A percentile compares a stretch with the other conserved stretches of the same genome.
Evolutionary conservation across 805 yeast genomes (phyloP).

Genomic region (Wickerhamiella hasegawae): DNA sequence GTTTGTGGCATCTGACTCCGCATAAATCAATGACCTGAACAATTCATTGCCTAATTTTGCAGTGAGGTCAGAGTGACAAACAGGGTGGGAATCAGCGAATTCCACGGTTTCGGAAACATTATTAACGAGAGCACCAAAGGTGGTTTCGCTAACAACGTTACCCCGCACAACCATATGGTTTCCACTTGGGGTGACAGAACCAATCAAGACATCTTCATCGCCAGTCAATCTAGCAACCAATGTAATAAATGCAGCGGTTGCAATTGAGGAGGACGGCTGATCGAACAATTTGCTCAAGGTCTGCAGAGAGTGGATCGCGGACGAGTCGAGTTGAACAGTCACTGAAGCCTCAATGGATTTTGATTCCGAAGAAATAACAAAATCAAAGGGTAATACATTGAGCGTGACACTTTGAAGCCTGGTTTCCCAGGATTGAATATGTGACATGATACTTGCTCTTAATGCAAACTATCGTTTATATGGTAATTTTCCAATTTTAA

Average conservation of each 20-base stretch:
- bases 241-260: conserved; percentile 51
- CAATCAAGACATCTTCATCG: conserved; percentile 83
- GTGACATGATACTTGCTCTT: too few species aligned
- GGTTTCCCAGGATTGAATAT: conserved; percentile 10
- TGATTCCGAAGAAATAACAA: conserved; percentile 55
- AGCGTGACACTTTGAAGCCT: conserved; percentile 40
- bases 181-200: conserved; percentile 36
- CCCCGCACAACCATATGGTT: conserved; percentile 36
- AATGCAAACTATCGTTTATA: too few species aligned
- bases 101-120: conserved; percentile 27
- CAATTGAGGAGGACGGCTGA: conserved; percentile 25
- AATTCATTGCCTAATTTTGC: conserved; percentile 25
- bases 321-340: conserved; percentile 19
- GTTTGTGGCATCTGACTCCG: background rate
- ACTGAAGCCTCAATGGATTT: conserved; percentile 45
- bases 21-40: conserved; percentile 6
- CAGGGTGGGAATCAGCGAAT: conserved; percentile 21
- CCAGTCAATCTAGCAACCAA: conserved; percentile 73
- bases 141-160: conserved; percentile 25
- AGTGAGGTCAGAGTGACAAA: conserved; percentile 42
- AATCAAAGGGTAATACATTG: conserved; percentile 80
- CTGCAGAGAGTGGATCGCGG: conserved; percentile 10
- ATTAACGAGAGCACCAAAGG: conserved; percentile 36
- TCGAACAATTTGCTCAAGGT: conserved; percentile 11
- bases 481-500: too few species aligned